These are phyloP conservation scores for Neopestalotiopsis sp. DNA, from an alignment of 2,329 filamentous ascomycete species.

Conservation along the genomic window DNA sequence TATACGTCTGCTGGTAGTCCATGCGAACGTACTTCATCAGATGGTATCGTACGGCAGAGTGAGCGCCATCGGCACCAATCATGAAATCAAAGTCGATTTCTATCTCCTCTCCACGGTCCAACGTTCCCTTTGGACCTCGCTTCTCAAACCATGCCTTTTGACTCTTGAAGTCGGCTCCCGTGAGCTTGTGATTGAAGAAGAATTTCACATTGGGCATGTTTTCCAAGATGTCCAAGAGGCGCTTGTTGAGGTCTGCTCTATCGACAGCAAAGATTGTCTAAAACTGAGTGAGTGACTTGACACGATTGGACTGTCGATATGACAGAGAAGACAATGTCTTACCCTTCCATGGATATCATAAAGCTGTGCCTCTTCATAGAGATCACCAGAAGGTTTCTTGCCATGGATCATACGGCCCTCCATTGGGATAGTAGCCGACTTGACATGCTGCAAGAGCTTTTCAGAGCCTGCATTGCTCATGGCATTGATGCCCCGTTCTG, in stretches of 20 bases:
- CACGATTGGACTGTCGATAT: neutral
- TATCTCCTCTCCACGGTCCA: constrained; percentile 68
- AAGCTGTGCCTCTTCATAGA: constrained; percentile 81
- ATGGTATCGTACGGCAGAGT: constrained; percentile 89
- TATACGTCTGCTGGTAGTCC: constrained; percentile 92
- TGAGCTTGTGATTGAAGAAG: constrained; percentile 92
- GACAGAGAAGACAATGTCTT: constrained; percentile 32
- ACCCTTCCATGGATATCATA: constrained; percentile 91
- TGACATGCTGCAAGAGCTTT: constrained; percentile 73
- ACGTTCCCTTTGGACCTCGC: constrained; percentile 39
- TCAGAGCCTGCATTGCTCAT: constrained; percentile 73
- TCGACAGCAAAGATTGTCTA: constrained; percentile 88
- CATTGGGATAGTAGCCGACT: constrained; percentile 87
- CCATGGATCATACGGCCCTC: constrained; percentile 96
- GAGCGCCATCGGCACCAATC: constrained; percentile 93
- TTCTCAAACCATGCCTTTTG: constrained; percentile 88
- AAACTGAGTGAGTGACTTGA: neutral
- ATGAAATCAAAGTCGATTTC: constrained; percentile 90
- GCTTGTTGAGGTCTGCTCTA: constrained; percentile 80
- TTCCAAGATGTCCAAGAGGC: constrained; percentile 82
- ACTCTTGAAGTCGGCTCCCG: constrained; percentile 81
- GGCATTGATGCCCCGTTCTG: constrained; percentile 90
- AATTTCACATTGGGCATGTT: constrained; percentile 86
- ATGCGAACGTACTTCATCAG: constrained; percentile 94
- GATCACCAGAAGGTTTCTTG: constrained; percentile 62